A percentile compares a stretch with the other conserved stretches of the same genome.
phyloP scores from a whole-genome alignment of 331 rosid species.

The Pyracantha coccinea region DNA sequence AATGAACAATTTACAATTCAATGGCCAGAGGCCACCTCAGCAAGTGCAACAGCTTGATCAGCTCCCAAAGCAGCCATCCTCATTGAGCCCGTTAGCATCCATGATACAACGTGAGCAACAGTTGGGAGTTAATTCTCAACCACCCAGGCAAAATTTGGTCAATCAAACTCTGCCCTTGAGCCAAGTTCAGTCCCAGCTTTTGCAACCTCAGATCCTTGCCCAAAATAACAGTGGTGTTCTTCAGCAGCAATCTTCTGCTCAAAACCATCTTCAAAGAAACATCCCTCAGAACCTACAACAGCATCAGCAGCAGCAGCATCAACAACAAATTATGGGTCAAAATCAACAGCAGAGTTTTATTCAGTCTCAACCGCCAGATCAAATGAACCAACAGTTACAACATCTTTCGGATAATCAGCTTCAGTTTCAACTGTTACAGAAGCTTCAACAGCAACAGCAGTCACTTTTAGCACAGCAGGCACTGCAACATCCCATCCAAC shows the following conservation, averaged over 20 bases:
- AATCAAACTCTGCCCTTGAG: slow-evolving; percentile 47
- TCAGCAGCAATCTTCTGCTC: slow-evolving; percentile 57
- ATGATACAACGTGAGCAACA: slow-evolving; percentile 52
- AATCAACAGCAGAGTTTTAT: slow-evolving; percentile 55
- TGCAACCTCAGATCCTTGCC: slow-evolving; percentile 58
- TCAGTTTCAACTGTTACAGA: slow-evolving; percentile 66
- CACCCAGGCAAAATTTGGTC: slow-evolving; percentile 40
- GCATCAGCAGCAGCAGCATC: slow-evolving; percentile 30
- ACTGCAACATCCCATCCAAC: slow-evolving; percentile 48
- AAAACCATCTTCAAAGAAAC: slow-evolving; percentile 55
- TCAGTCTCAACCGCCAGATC: slow-evolving; percentile 53
- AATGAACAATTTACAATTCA: slow-evolving; percentile 49
- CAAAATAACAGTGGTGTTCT: slow-evolving; percentile 40
- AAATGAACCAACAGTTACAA: slow-evolving; percentile 53
- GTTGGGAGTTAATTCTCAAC: slow-evolving; percentile 48
- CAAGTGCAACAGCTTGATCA: slow-evolving; percentile 75
- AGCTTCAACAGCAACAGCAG: slow-evolving; percentile 78
- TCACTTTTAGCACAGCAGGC: slow-evolving; percentile 68
- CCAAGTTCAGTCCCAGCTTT: slow-evolving; percentile 60
- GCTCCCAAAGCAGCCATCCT: slow-evolving; percentile 46
- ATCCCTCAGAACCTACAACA: slow-evolving; percentile 38
- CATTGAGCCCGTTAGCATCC: slow-evolving; percentile 40
- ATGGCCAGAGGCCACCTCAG: slow-evolving; percentile 55
- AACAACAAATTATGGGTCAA: slow-evolving; percentile 45
- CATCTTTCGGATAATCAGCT: slow-evolving; percentile 63